Base-by-base conservation (phyloP, 805 yeast genomes). In the Lachancea fermentati region DNA sequence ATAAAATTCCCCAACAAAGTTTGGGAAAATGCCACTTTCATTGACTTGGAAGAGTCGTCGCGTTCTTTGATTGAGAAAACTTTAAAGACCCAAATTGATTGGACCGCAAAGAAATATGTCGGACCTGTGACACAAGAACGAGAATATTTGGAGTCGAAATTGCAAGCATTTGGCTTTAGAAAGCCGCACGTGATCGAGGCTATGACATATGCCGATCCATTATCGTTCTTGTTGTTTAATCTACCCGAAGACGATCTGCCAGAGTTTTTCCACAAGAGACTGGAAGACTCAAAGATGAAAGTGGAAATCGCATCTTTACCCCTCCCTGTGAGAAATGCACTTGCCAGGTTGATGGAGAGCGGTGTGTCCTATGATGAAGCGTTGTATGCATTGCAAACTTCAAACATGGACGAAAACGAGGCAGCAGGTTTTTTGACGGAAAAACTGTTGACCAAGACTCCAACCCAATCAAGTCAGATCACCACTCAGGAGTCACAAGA, bases 181-280 rank as follows among this genome's bases (percentile, higher is more conserved):
- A 60, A 65, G 26, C 54, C 73, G 1, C 97, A 89, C 55, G 75
- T 82, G 1, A 62, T 65, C 2, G 97, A 91, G 53, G 79, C 96
- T 0, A 62, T 85, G 34, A 63, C 67, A 19, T 85, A 85, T 53
- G 57, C 55, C 37, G 73, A 68, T 48, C 71, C 73, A 2, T 39
- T 68, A 5, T 66, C 72, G 0, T 68, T 64, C 67, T 71, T 91
- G 14, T 63, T 91, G 8, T 80, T 89, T 49, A 93, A 91, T 54
- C 76, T 91, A 3, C 97, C 97, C 0, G 97, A 93, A 47, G 97
- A 89, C 55, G 98, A 91, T 53, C 66, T 91, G 24, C 98, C 98
- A 0, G 49, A 63, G 0, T 66, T 69, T 34, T 84, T 84, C 52
- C 69, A 72, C 13, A 78, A 79, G 45, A 64, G 75, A 30, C 70